Evolutionary conservation across 2,329 filamentous ascomycete genomes (phyloP), one percentile per base, ranked within the genome.

Genomic region (Colletotrichum gloeosporioides): DNA sequence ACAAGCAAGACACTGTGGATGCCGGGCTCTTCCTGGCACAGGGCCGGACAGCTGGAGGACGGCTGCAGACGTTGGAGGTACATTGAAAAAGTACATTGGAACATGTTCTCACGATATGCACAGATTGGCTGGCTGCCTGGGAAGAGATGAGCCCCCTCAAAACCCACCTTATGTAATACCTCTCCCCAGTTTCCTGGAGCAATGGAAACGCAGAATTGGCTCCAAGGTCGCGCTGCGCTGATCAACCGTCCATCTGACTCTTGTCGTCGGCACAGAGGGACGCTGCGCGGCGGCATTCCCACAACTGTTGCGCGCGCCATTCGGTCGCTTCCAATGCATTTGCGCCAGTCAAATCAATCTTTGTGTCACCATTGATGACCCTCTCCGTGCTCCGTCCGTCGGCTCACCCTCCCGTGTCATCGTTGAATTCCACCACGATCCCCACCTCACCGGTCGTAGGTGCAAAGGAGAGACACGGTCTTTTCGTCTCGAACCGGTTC

Each of bases 51-150:
- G 64, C 64, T 76, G 39, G 49, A 66, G 72, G 68, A 70, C 27
- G 73, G 63, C 69, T 73, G 63, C 55, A 62, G 49, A 69, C 70
- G 70, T 69, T 73, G 44, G 16, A 65, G 69, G 69, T 65, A 71
- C 59, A 71, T 71, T 76, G 32, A 53, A 55, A 53, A 65, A 18
- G 53, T 75, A 63, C 53, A 55, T 66, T 49, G 15, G 32, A 22
- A 75, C 36, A 74, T 44, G n/a, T 44, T 18, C 39, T 44, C 39
- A 44, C 39, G 39, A 49, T 62, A 64, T 36, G 73, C 63, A 67
- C 63, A 32, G 69, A 75, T 73, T 75, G 73, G 73, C 69, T 75
- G 73, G 73, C 69, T 74, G 71, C 57, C 59, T 74, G 69, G 55
- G 62, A 67, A 29, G 71, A 36, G 62, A 72, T 66, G 55, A 55